phyloP scores from a whole-genome alignment of 2,329 filamentous ascomycete species.

The Alternaria viburni region DNA sequence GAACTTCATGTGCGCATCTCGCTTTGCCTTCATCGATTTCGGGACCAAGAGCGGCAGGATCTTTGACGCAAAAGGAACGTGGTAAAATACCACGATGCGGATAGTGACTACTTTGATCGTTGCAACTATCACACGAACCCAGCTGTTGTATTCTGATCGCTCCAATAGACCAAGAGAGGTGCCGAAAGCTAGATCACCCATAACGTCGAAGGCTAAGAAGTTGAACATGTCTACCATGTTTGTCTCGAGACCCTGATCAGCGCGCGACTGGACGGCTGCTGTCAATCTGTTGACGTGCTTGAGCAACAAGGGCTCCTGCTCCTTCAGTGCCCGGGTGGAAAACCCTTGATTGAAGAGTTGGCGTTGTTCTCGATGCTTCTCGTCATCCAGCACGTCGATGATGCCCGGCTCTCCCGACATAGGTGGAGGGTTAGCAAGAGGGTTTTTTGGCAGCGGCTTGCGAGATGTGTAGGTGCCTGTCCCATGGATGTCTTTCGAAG shows the following conservation, averaged over 20 bases:
- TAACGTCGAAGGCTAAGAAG: slow-evolving; percentile 5
- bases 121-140: slow-evolving; percentile 3
- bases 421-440: slow-evolving; percentile 5
- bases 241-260: background rate
- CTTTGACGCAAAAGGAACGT: slow-evolving; percentile 3
- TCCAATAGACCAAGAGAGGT: slow-evolving; percentile 5
- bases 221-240: slow-evolving; percentile 11
- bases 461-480: slow-evolving; percentile 1
- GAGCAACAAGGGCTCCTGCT: slow-evolving; percentile 6
- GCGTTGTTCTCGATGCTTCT: slow-evolving; percentile 9
- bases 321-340: slow-evolving; percentile 3
- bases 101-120: slow-evolving; percentile 6
- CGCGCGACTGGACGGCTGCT: slow-evolving; percentile 2
- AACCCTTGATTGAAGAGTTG: slow-evolving; percentile 11
- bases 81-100: slow-evolving; percentile 7
- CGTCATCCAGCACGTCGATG: slow-evolving; percentile 6
- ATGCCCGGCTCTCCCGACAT: slow-evolving; percentile 9
- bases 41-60: slow-evolving; percentile 6
- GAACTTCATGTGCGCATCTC: slow-evolving; percentile 6
- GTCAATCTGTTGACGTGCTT: slow-evolving; percentile 7
- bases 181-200: slow-evolving; percentile 2
- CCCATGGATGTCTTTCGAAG: background rate
- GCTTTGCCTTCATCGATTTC: slow-evolving; percentile 7
- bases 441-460: slow-evolving; percentile 6
- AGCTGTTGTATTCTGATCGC: slow-evolving; percentile 1